Evolutionary conservation across 2,329 filamentous ascomycete genomes (phyloP), one percentile per base, ranked within the genome.

Genomic region (Cercospora janseana): DNA sequence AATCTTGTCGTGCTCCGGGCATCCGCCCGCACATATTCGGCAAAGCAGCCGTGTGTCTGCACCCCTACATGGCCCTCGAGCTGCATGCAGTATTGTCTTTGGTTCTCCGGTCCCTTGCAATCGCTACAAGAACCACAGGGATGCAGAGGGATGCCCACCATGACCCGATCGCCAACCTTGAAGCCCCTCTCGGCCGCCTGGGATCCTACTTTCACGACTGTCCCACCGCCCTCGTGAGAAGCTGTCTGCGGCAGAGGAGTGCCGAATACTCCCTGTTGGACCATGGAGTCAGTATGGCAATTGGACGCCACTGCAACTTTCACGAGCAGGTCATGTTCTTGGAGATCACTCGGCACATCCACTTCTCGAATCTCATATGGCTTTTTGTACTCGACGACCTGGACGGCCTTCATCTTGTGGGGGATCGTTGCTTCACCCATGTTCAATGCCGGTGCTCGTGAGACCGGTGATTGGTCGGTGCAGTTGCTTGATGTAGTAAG

Each of bases 251-350:
- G 80, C 1, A 83, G 69, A 3, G 63, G 48, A 0, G 72, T 71
- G 5, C 62, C 65, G 62, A 83, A 76, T 37, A 72, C 64, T 40
- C 80, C 80, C 2, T 69, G 60, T 5, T 61, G 58, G 3, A 82
- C 78, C 76, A 83, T 80, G 53, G 66, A 65, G 67, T 84, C 81
- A 1, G 81, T 83, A 68, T 85, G 81, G 68, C 81, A 84, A 60
- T 82, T 75, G 1, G 78, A 81, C 7, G 78, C 80, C 12, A 79
- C 79, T 47, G 78, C 79, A 44, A 81, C 70, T 63, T 80, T 81
- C 60, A 84, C 71, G 27, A 83, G 74, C n/a, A 85, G 68, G 55
- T 83, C 80, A 56, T 77, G 60, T 0, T 75, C 71, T 4, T 67
- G 64, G 12, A 81, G 73, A 13, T 59, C 40, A 12, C 64, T 40